Percentiles rank a stretch among this genome's conserved stretches.
These are phyloP conservation scores for Leucoagaricus sp. DNA, from an alignment of 1,284 basidiomycete species.

Conservation along the genomic window DNA sequence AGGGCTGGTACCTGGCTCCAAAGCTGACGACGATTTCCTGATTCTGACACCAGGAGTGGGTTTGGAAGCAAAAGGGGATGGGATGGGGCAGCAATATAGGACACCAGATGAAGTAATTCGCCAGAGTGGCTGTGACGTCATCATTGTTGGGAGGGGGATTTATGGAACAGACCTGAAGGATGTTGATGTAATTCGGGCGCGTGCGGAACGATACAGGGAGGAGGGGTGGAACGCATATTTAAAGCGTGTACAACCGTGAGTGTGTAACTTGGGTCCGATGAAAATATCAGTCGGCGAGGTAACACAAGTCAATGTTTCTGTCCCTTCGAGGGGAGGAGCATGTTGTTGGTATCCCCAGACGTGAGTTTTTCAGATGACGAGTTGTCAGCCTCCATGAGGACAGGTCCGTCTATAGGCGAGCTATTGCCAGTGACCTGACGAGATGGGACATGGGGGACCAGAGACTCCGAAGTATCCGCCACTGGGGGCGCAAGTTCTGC, in stretches of 20 bases:
- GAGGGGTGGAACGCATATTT: conserved; percentile 95
- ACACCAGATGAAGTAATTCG: conserved; percentile 87
- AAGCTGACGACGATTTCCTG: conserved; percentile 76
- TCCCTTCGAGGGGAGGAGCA: not conserved
- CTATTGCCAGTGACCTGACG: not conserved
- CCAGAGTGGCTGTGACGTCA: conserved; percentile 92
- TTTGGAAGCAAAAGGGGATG: conserved; percentile 81
- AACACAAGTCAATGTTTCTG: not conserved
- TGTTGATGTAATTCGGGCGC: conserved; percentile 57
- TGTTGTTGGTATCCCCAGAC: not conserved
- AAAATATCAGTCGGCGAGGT: not conserved
- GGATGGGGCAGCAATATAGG: conserved; percentile 95
- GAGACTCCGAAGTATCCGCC: not conserved
- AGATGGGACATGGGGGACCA: not conserved
- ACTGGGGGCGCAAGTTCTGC: conserved; percentile 23
- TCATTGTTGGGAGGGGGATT: conserved; percentile 96
- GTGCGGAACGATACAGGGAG: conserved; percentile 82
- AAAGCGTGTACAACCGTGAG: conserved; percentile 36
- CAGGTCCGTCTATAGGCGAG: not conserved
- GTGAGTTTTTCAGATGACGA: conserved; percentile 2
- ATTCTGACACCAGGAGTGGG: conserved; percentile 94
- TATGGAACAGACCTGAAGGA: conserved; percentile 71
- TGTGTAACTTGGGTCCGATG: not conserved
- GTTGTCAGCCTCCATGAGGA: not conserved
- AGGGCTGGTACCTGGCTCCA: conserved; percentile 39